These are phyloP conservation scores for Ophiostoma populinum DNA, from an alignment of 2,329 filamentous ascomycete species.

Conservation along the genomic window DNA sequence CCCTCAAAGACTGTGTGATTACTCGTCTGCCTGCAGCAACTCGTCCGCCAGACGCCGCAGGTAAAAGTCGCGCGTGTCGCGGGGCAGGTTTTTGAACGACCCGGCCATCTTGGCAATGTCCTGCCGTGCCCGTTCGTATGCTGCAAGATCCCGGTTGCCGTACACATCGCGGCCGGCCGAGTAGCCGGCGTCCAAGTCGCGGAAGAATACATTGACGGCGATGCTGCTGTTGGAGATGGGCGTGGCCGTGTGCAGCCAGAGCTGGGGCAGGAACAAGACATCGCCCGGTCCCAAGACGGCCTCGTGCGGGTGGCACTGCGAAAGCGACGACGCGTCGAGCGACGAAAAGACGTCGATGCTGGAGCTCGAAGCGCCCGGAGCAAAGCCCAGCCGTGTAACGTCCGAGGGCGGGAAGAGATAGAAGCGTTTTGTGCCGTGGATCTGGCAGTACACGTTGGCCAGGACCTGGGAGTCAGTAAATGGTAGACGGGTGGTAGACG, in stretches of 20 bases:
- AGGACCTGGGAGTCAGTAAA: conserved; percentile 50
- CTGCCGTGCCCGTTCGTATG: conserved; percentile 64
- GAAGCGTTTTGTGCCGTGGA: conserved; percentile 55
- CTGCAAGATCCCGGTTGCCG: conserved; percentile 69
- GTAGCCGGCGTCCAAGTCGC: conserved; percentile 49
- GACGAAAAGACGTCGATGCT: conserved; percentile 51
- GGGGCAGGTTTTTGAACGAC: conserved; percentile 46
- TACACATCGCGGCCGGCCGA: conserved; percentile 68
- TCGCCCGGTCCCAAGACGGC: conserved; percentile 53
- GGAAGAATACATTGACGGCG: conserved; percentile 83
- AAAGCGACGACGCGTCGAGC: conserved; percentile 23
- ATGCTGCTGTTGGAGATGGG: conserved; percentile 45
- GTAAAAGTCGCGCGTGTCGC: conserved; percentile 58
- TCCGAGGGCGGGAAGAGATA: conserved; percentile 66
- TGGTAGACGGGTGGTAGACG: background rate
- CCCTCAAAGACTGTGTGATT: background rate
- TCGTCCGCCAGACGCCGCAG: conserved; percentile 54
- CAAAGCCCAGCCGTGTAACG: conserved; percentile 50
- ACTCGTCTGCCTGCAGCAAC: conserved; percentile 22
- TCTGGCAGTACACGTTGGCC: conserved; percentile 72
- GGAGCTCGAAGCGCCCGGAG: conserved; percentile 65
- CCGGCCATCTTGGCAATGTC: conserved; percentile 51
- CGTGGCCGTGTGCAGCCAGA: conserved; percentile 67
- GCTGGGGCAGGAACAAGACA: conserved; percentile 60
- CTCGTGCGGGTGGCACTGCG: conserved; percentile 45